Evolutionary conservation across 768 basidiomycete species (phyloP).

Genomic region (Collybia nuda): DNA sequence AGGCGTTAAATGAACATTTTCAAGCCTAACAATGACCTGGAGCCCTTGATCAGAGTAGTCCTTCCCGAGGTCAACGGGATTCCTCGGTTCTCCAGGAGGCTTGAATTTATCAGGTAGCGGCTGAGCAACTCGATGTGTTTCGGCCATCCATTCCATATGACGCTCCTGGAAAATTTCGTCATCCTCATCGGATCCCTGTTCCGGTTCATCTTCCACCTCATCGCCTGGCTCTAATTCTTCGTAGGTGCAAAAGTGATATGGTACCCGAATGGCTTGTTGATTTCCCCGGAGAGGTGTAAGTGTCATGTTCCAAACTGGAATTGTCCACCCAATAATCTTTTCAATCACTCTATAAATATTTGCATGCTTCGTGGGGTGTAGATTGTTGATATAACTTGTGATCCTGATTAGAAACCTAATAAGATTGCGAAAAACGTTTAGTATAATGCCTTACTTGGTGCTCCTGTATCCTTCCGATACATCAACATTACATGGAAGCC

Average conservation of each 20-base stretch:
- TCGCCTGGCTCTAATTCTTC: constrained; percentile 4
- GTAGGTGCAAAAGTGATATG: constrained; percentile 8
- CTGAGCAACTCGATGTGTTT: constrained; percentile 7
- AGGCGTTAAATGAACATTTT: constrained; percentile 32
- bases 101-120: constrained; percentile 14
- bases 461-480: constrained; percentile 13
- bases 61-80: constrained; percentile 4
- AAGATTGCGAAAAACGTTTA: constrained; percentile 7
- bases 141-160: constrained; percentile 9
- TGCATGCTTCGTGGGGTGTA: constrained; percentile 27
- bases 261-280: constrained; percentile 4
- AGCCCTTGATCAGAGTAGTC: constrained; percentile 13
- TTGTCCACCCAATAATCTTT: constrained; percentile 22
- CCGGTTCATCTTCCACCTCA: constrained; percentile 5
- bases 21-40: constrained; percentile 32
- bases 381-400: constrained; percentile 41
- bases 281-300: constrained; percentile 12
- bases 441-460: constrained; percentile 15
- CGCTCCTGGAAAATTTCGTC: background rate
- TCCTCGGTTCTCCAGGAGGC: constrained; percentile 3
- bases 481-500: constrained; percentile 29
- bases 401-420: constrained; percentile 16
- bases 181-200: constrained; percentile 3
- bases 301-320: constrained; percentile 31
- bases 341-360: constrained; percentile 25